Conservation (phyloP, 768 basidiomycete genomes). For the Phlebiopsis flavidoalba region DNA sequence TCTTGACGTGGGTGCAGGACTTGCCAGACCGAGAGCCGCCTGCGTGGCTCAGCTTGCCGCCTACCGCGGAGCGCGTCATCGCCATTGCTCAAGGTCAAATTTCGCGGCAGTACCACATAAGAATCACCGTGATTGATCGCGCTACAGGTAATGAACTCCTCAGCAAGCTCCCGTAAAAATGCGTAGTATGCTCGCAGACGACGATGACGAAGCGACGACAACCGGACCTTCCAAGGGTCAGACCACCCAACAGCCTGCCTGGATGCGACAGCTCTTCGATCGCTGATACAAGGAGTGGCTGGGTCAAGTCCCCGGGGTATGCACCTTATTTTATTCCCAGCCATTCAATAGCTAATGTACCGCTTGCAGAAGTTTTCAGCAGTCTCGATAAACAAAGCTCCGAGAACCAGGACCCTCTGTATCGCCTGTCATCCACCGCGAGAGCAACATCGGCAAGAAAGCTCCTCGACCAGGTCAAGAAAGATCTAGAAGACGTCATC, state of each 20-base stretch:
- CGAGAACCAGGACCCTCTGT: constrained; percentile 79
- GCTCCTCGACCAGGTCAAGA: constrained; percentile 73
- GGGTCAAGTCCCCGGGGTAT: constrained; percentile 64
- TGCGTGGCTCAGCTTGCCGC: constrained; percentile 90
- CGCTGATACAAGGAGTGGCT: constrained; percentile 89
- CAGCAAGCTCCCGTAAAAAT: constrained; percentile 88
- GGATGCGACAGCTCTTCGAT: constrained; percentile 86
- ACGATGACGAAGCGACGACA: constrained; percentile 54
- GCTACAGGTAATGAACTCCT: constrained; percentile 71
- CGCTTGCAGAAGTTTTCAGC: constrained; percentile 52
- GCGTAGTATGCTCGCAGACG: constrained; percentile 81
- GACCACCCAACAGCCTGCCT: constrained; percentile 77
- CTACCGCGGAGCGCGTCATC: constrained; percentile 88
- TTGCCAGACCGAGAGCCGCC: constrained; percentile 93
- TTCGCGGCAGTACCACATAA: constrained; percentile 9
- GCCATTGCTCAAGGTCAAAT: constrained; percentile 84
- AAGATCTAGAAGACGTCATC: constrained; percentile 76
- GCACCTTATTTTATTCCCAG: constrained; percentile 16
- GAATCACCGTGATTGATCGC: background rate
- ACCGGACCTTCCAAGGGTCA: constrained; percentile 59
- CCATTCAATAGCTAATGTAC: background rate
- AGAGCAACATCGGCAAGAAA: constrained; percentile 65
- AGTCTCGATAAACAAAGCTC: constrained; percentile 57
- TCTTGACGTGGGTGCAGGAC: constrained; percentile 82
- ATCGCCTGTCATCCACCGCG: constrained; percentile 87